Percentiles rank a stretch among this genome's conserved stretches.
Evolutionary conservation across 108 stramenopile genomes (phyloP).

Genomic region (Pinguiococcus pyrenoidosus): DNA sequence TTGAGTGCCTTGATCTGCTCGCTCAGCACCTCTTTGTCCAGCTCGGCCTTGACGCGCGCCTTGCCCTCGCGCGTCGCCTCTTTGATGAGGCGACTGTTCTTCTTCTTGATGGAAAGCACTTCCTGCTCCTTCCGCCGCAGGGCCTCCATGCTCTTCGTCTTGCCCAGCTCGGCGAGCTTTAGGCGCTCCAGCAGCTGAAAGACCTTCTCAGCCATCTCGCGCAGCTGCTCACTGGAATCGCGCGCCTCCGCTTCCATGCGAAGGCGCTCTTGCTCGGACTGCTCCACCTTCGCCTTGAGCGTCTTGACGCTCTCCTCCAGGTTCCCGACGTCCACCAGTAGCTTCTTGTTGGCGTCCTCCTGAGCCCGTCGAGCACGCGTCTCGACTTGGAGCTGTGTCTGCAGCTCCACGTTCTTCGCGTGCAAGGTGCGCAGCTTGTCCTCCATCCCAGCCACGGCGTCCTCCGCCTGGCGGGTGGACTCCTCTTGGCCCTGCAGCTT

Average conservation of each 20-base stretch:
- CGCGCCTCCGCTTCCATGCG: constrained; percentile 64
- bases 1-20: constrained; percentile 58
- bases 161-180: constrained; percentile 64
- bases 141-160: constrained; percentile 62
- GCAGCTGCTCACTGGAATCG: constrained; percentile 57
- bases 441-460: constrained; percentile 54
- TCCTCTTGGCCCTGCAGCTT: constrained; percentile 68
- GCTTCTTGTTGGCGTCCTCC: constrained; percentile 51
- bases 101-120: constrained; percentile 49
- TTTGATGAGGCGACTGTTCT: constrained; percentile 50
- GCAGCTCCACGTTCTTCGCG: constrained; percentile 48
- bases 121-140: constrained; percentile 60
- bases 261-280: constrained; percentile 50
- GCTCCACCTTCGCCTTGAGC: constrained; percentile 33
- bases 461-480: constrained; percentile 59
- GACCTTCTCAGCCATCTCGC: constrained; percentile 72
- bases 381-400: constrained; percentile 62
- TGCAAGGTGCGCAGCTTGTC: constrained; percentile 50
- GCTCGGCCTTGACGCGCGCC: constrained; percentile 50
- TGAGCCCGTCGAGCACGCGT: constrained; percentile 40
- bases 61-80: constrained; percentile 51
- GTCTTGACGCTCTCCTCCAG: constrained; percentile 40
- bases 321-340: constrained; percentile 42
- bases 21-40: constrained; percentile 44
- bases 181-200: constrained; percentile 67